Evolutionary conservation across 2,329 filamentous ascomycete species (phyloP), one percentile per base, ranked within the genome.

Genomic region (Dothideomycetes sp.): DNA sequence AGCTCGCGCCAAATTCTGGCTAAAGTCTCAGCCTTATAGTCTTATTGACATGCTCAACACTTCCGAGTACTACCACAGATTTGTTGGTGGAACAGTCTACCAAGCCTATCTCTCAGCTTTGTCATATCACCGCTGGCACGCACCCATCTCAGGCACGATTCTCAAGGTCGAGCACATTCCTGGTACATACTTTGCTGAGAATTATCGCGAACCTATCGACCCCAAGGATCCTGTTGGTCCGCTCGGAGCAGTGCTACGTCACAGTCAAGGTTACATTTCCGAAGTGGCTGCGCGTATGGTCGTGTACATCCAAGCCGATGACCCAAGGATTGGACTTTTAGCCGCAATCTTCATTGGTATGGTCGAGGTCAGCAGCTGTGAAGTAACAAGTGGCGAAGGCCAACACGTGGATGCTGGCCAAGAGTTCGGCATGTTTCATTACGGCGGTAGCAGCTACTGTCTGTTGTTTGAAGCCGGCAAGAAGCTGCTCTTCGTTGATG

Each of bases 71-170:
- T 59, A 70, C 0, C 44, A 57, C 8, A 50, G 69, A 1, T 82
- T 81, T 45, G 65, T 63, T 1, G 70, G 70, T 3, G 78, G 73
- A 1, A 80, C 74, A 0, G 61, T 82, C 27, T 82, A 81, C 53
- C 78, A 83, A 51, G 78, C 77, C 0, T 82, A 79, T 49, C 61
- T 82, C 4, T 75, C 68, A 9, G 71, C 75, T 1, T 56, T 79
- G 38, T 77, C 70, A 34, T 82, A 83, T 51, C 79, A 82, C 53
- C 69, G 78, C 12, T 82, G 79, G 79, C 77, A 82, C 56, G 55
- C 72, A 0, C 79, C 79, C 12, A 68, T 82, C 0, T 68, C 63
- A 1, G 79, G 78, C 0, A 73, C 52, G 5, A 58, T 82, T 4
- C 59, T 62, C 19, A 7, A 8, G 7, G 69, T 72, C 34, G 68